phyloP scores from a whole-genome alignment of 371 early-diverging fungal species.

The Circinella minor region DNA sequence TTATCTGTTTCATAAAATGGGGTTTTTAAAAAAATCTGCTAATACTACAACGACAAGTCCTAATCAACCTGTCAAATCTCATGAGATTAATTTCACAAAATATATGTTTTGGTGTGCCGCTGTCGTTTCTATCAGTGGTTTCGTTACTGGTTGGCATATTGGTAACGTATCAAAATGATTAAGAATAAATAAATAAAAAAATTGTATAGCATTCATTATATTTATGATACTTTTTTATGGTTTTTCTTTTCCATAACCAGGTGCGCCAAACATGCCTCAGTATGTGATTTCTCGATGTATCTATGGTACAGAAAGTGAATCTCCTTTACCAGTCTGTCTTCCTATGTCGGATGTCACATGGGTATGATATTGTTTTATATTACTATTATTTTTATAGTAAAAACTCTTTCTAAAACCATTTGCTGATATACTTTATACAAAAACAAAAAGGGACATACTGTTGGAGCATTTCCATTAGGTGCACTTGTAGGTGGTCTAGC shows the following conservation, averaged over 20 bases:
- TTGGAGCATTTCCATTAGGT: constrained; percentile 51
- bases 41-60: too few species aligned
- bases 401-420: not conserved
- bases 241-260: constrained; percentile 13
- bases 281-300: constrained; percentile 41
- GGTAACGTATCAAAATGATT: constrained; percentile 8
- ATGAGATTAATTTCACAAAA: constrained; percentile 10
- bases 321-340: constrained; percentile 41
- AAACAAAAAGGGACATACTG: constrained; percentile 41
- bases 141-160: constrained; percentile 23
- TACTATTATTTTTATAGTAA: not conserved
- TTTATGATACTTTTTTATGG: not conserved
- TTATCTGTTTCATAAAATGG: not conserved
- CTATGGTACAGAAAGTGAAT: constrained; percentile 26
- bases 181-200: not conserved
- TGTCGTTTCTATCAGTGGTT: constrained; percentile 19
- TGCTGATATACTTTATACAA: not conserved
- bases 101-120: constrained; percentile 17
- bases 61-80: constrained; percentile 4
- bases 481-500: constrained; percentile 49
- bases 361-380: constrained; percentile 10
- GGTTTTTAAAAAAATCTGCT: not conserved
- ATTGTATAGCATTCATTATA: too few species aligned
- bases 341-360: constrained; percentile 46
- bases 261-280: constrained; percentile 55